These are phyloP conservation scores for Chenopodium quinoa DNA, from an alignment of 148 eudicot genomes.

Conservation along the genomic window DNA sequence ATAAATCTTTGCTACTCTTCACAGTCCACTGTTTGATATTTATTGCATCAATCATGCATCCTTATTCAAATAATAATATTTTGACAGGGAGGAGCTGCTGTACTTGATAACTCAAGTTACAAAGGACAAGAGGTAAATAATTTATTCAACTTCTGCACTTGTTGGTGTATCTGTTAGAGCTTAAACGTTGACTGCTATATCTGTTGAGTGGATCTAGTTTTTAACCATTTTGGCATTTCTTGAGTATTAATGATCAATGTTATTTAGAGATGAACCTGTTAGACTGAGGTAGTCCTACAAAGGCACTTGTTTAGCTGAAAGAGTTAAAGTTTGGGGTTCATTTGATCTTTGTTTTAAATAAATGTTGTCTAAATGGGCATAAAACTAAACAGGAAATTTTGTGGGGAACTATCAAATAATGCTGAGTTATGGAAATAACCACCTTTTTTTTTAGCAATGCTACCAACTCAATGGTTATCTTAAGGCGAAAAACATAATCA, in stretches of 20 bases:
- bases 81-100: conserved; percentile 28
- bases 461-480: background rate
- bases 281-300: background rate
- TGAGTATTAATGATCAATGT: background rate
- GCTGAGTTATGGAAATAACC: background rate
- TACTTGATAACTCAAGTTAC: conserved; percentile 24
- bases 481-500: background rate
- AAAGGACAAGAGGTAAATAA: conserved; percentile 28
- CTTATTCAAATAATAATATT: background rate
- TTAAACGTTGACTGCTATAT: background rate
- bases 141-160: background rate
- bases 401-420: background rate
- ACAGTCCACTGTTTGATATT: background rate
- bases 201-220: background rate
- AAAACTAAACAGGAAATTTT: background rate
- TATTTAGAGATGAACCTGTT: background rate
- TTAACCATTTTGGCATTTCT: background rate
- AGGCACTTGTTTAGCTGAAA: background rate
- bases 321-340: background rate
- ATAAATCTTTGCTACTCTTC: background rate
- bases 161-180: background rate
- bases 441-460: background rate
- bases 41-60: background rate
- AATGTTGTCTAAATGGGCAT: background rate
- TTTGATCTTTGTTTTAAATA: background rate